Conservation (phyloP, 805 yeast species). For the Saccharomycopsis synnaedendra region DNA sequence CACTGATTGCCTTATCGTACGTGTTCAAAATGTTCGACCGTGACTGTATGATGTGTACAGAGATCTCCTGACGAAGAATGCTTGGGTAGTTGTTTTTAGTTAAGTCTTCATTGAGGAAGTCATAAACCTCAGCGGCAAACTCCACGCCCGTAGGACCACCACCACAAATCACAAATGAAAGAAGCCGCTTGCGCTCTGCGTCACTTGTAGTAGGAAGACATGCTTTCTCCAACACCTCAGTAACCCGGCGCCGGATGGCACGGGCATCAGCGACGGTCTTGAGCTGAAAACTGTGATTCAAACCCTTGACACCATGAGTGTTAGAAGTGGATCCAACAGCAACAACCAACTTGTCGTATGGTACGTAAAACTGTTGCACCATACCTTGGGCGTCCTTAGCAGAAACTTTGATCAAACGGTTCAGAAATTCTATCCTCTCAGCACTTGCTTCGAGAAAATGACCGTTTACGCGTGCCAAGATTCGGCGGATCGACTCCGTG, state of each 20-base stretch:
- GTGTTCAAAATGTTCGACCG: slow-evolving; percentile 58
- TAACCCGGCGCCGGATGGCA: slow-evolving; percentile 41
- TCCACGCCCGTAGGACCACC: slow-evolving; percentile 74
- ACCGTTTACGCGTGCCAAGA: slow-evolving; percentile 40
- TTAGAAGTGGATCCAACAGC: slow-evolving; percentile 62
- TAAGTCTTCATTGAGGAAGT: slow-evolving; percentile 54
- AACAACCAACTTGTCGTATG: slow-evolving; percentile 59
- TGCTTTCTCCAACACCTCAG: slow-evolving; percentile 46
- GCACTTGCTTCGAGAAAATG: slow-evolving; percentile 56
- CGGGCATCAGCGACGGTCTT: slow-evolving; percentile 61
- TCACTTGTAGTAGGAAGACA: slow-evolving; percentile 54
- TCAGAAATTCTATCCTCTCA: slow-evolving; percentile 43
- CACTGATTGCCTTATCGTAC: slow-evolving; percentile 52
- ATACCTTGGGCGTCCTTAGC: slow-evolving; percentile 31
- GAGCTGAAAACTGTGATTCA: slow-evolving; percentile 47
- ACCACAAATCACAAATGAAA: slow-evolving; percentile 57
- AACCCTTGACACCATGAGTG: slow-evolving; percentile 63
- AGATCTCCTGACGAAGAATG: slow-evolving; percentile 47
- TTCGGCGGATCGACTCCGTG: slow-evolving; percentile 51
- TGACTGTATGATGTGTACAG: slow-evolving; percentile 61
- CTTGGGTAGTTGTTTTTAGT: slow-evolving; percentile 41
- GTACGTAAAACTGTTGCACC: slow-evolving; percentile 40
- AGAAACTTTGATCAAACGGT: slow-evolving; percentile 45
- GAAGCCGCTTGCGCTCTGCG: slow-evolving; percentile 47
- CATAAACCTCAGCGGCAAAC: slow-evolving; percentile 62